A percentile compares a stretch with the other conserved stretches of the same genome.
Conservation (phyloP, 768 basidiomycete species). For the Pilatotrama ljubarskyi region DNA sequence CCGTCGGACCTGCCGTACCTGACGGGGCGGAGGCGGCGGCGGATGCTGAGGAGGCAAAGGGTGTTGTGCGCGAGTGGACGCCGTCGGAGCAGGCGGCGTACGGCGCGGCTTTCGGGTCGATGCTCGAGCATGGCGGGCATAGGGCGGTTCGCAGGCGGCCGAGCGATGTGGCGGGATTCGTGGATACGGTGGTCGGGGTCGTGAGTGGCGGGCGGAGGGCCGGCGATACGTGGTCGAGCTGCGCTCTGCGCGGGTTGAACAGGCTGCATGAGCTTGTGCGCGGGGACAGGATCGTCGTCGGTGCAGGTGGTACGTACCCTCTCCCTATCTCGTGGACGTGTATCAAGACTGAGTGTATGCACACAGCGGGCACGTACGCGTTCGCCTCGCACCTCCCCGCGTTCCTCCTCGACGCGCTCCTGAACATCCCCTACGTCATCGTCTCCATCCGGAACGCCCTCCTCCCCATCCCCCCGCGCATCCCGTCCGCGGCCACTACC, state of each 20-base stretch:
- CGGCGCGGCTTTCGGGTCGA: slow-evolving; percentile 62
- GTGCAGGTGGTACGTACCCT: slow-evolving; percentile 70
- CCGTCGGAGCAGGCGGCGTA: slow-evolving; percentile 73
- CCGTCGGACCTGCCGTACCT: slow-evolving; percentile 37
- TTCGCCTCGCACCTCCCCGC: slow-evolving; percentile 71
- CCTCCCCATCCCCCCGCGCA: slow-evolving; percentile 49
- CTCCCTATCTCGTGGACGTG: neutral
- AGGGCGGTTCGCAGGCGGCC: slow-evolving; percentile 52
- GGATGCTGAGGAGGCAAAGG: slow-evolving; percentile 21
- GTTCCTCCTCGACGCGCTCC: slow-evolving; percentile 59
- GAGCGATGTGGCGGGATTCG: slow-evolving; percentile 57
- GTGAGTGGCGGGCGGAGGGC: slow-evolving; percentile 55
- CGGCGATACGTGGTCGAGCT: slow-evolving; percentile 24
- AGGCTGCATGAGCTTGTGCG: slow-evolving; percentile 55
- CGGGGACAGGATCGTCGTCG: slow-evolving; percentile 70
- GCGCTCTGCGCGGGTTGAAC: slow-evolving; percentile 40
- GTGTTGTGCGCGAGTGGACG: slow-evolving; percentile 68
- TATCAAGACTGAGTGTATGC: neutral
- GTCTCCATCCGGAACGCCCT: slow-evolving; percentile 63
- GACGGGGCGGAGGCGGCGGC: slow-evolving; percentile 33
- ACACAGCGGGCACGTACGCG: slow-evolving; percentile 66
- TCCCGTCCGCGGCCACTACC: slow-evolving; percentile 20
- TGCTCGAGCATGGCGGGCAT: slow-evolving; percentile 41
- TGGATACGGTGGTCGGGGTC: slow-evolving; percentile 56
- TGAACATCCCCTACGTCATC: slow-evolving; percentile 67